Conservation (phyloP, 208 protist genomes). For the Trichomonas vaginalis region DNA sequence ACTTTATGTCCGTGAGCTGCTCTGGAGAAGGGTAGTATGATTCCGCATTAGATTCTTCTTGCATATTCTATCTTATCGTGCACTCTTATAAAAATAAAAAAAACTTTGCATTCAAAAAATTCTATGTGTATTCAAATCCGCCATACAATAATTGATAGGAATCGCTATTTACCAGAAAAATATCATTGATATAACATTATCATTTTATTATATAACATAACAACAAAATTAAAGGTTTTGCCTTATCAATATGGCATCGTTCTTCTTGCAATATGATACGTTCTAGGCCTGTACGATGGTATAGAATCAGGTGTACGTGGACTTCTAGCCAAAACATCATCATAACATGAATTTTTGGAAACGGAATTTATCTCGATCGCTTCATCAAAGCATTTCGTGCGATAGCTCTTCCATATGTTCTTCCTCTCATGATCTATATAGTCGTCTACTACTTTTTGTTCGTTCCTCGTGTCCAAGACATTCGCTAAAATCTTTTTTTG, state of each 20-base stretch:
- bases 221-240: too few relatives aligned
- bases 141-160: too few relatives aligned
- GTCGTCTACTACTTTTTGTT: not conserved
- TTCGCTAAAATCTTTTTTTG: not conserved
- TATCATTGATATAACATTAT: too few relatives aligned
- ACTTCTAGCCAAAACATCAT: not conserved
- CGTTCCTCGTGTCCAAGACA: not conserved
- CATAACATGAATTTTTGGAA: not conserved
- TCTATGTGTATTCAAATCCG: too few relatives aligned
- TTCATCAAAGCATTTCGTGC: not conserved
- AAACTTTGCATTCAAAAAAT: too few relatives aligned
- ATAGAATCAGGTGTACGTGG: not conserved
- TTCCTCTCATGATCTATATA: not conserved
- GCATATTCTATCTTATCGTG: too few relatives aligned
- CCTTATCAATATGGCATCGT: too few relatives aligned
- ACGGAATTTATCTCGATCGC: not conserved
- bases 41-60: not conserved
- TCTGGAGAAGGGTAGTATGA: not conserved
- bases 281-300: not conserved
- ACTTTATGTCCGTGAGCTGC: not conserved
- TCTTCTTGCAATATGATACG: not conserved
- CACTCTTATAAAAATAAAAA: too few relatives aligned
- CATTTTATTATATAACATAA: too few relatives aligned
- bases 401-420: not conserved
- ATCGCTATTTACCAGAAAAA: too few relatives aligned